Percentiles rank a stretch among this genome's conserved stretches.
phyloP scores from a whole-genome alignment of 1,284 basidiomycete genomes.

The Trametes polyzona region DNA sequence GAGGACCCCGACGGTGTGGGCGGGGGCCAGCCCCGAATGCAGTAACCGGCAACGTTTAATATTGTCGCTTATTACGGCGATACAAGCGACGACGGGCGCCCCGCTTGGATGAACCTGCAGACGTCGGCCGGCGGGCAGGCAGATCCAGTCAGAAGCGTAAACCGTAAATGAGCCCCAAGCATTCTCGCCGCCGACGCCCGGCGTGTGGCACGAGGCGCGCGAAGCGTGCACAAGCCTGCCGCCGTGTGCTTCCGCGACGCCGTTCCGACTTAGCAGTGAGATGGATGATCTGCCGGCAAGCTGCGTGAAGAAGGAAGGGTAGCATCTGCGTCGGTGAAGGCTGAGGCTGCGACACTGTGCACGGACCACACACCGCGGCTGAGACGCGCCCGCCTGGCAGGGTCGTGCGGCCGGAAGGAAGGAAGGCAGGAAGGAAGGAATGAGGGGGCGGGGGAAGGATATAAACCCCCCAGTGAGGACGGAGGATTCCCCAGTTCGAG shows the following conservation, averaged over 20 bases:
- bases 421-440: not conserved
- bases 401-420: not conserved
- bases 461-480: constrained; percentile 6
- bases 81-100: constrained; percentile 9
- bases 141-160: too few relatives aligned
- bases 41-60: constrained; percentile 2
- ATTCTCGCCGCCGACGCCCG: not conserved
- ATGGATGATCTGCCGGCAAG: not conserved
- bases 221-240: not conserved
- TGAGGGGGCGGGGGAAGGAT: not conserved
- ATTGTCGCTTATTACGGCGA: not conserved
- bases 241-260: not conserved
- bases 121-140: too few relatives aligned
- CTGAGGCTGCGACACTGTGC: not conserved
- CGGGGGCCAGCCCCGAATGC: not conserved
- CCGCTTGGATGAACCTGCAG: not conserved
- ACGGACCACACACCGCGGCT: constrained; percentile 8
- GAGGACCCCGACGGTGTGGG: not conserved
- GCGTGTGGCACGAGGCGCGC: not conserved
- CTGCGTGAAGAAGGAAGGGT: not conserved
- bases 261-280: not conserved
- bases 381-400: too few relatives aligned
- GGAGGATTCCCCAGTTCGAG: constrained; percentile 10
- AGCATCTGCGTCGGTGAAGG: not conserved
- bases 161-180: too few relatives aligned